Evolutionary conservation across 441 rosid species (phyloP).

Genomic region (Macaranga tanarius): DNA sequence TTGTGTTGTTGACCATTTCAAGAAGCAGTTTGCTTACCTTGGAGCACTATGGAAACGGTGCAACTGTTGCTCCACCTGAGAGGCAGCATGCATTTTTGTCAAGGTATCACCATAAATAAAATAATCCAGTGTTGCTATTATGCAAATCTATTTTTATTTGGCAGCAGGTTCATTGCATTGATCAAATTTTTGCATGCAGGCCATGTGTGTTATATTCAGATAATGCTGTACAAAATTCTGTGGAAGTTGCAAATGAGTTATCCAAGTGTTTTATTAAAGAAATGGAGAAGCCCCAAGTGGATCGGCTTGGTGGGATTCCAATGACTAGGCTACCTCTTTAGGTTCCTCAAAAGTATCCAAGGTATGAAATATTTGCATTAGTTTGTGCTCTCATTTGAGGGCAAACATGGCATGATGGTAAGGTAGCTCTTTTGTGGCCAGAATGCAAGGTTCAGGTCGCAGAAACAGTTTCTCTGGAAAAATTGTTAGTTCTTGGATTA

Average conservation of each 20-base stretch:
- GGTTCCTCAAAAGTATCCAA: constrained; percentile 71
- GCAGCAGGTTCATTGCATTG: constrained; percentile 11
- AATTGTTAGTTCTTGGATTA: neutral
- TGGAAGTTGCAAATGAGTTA: constrained; percentile 65
- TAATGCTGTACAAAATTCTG: constrained; percentile 52
- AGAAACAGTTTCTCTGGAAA: neutral
- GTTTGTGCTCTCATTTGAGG: neutral
- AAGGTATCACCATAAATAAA: constrained; percentile 42
- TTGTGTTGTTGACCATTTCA: constrained; percentile 97
- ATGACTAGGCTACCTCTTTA: constrained; percentile 80
- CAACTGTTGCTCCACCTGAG: constrained; percentile 73
- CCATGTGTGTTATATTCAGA: constrained; percentile 81
- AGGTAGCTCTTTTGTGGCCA: neutral
- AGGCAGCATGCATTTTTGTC: constrained; percentile 96
- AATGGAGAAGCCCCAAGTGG: constrained; percentile 55
- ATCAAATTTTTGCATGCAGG: constrained; percentile 45
- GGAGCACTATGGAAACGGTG: constrained; percentile 91
- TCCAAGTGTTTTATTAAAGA: constrained; percentile 83
- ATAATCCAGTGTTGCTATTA: constrained; percentile 2
- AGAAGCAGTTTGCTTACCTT: constrained; percentile 92
- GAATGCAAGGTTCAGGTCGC: neutral
- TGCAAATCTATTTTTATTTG: constrained; percentile 1
- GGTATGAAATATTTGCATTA: constrained; percentile 32
- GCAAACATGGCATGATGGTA: neutral
- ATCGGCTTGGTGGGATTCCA: constrained; percentile 60